phyloP scores from a whole-genome alignment of 2,329 filamentous ascomycete species.

The Magnaporthales sp. region DNA sequence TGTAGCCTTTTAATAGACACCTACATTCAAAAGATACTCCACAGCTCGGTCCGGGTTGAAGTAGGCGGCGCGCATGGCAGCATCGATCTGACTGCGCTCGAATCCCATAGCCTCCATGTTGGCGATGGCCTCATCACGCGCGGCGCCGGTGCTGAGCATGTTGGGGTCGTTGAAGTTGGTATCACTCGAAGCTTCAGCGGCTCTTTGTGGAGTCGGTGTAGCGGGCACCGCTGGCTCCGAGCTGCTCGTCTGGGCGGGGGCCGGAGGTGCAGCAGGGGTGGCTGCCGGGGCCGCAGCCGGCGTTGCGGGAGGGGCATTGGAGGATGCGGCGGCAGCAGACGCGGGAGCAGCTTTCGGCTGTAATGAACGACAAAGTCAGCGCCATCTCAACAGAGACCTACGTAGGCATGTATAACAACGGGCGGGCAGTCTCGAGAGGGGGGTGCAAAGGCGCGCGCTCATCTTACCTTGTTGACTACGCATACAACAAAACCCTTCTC shows the following conservation, averaged over 20 bases:
- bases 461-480: conserved; percentile 86
- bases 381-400: background rate
- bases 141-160: conserved; percentile 76
- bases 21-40: conserved; percentile 83
- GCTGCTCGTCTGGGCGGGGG: conserved; percentile 30
- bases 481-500: conserved; percentile 99
- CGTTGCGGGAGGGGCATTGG: conserved; percentile 40
- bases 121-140: conserved; percentile 72
- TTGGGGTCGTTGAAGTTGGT: conserved; percentile 60
- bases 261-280: conserved; percentile 32
- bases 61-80: conserved; percentile 91
- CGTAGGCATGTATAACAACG: background rate
- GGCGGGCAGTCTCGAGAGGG: background rate
- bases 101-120: conserved; percentile 99
- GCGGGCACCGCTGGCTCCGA: conserved; percentile 35
- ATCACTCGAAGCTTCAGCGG: conserved; percentile 24
- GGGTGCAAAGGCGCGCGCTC: conserved; percentile 3
- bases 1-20: conserved; percentile 18
- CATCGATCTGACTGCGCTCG: conserved; percentile 75
- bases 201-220: conserved; percentile 42
- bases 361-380: conserved; percentile 8
- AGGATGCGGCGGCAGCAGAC: conserved; percentile 30
- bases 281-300: conserved; percentile 30
- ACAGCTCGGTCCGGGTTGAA: conserved; percentile 96
- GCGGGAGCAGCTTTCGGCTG: conserved; percentile 63